Percentiles rank a stretch among this genome's conserved stretches.
Evolutionary conservation across 2,329 filamentous ascomycete species (phyloP).

Genomic region (Neofusicoccum sp.): DNA sequence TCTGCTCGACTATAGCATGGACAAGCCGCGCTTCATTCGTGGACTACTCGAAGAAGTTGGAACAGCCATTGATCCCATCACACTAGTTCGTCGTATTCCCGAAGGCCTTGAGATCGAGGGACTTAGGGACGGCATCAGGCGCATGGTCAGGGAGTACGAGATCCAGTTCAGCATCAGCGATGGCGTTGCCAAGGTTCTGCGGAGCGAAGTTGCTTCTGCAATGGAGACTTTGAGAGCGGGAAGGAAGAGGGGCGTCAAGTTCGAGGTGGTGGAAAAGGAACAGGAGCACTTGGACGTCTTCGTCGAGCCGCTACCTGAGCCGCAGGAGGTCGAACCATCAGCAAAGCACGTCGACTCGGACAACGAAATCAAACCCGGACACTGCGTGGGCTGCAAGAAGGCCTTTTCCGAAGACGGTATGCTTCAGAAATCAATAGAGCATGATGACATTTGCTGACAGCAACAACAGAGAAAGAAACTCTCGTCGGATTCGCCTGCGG

Average conservation of each 20-base stretch:
- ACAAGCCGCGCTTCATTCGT: conserved; percentile 92
- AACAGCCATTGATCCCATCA: conserved; percentile 88
- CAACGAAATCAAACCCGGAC: conserved; percentile 27
- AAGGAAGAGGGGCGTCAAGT: conserved; percentile 83
- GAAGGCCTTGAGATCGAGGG: conserved; percentile 92
- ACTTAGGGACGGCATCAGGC: conserved; percentile 78
- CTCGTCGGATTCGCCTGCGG: conserved; percentile 79
- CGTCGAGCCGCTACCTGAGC: conserved; percentile 30
- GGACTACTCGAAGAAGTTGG: conserved; percentile 91
- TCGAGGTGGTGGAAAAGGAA: conserved; percentile 60
- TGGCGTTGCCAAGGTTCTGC: conserved; percentile 81
- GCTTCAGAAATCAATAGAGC: conserved; percentile 18
- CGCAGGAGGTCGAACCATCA: conserved; percentile 23
- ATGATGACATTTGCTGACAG: not conserved
- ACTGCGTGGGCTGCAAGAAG: conserved; percentile 40
- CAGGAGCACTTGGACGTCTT: conserved; percentile 28
- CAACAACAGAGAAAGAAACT: conserved; percentile 60
- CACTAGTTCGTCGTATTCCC: conserved; percentile 83
- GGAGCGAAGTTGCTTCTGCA: conserved; percentile 80
- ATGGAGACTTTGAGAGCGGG: conserved; percentile 79
- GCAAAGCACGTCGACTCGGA: conserved; percentile 21
- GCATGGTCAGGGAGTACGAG: conserved; percentile 93
- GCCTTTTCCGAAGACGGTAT: conserved; percentile 38
- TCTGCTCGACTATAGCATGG: conserved; percentile 92
- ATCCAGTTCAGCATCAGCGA: conserved; percentile 90